A percentile compares a stretch with the other conserved stretches of the same genome.
Evolutionary conservation across 2,329 filamentous ascomycete genomes (phyloP).

Genomic region (Triangularia verruculosa): DNA sequence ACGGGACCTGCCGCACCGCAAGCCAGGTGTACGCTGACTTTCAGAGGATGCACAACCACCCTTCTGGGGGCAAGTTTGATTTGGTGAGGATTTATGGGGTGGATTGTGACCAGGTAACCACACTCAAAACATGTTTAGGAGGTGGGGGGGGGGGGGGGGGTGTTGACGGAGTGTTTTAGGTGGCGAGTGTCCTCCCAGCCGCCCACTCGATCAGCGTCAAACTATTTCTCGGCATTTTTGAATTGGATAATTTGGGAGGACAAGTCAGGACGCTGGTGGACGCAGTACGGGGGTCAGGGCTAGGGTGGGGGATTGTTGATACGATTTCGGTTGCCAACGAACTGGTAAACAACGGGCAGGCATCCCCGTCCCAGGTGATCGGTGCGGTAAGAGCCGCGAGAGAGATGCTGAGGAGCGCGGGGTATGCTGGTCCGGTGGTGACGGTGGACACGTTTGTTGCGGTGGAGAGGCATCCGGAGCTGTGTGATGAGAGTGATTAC

Average conservation of each 20-base stretch:
- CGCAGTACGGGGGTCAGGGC: constrained; percentile 43
- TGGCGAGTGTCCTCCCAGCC: constrained; percentile 58
- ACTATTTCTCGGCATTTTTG: constrained; percentile 72
- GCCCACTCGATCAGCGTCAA: constrained; percentile 64
- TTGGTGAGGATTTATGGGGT: constrained; percentile 75
- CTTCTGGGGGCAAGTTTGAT: constrained; percentile 47
- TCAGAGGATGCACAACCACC: constrained; percentile 36
- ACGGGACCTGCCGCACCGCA: constrained; percentile 64
- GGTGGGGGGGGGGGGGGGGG: too few species aligned
- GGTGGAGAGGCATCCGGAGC: constrained; percentile 60
- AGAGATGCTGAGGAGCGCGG: constrained; percentile 53
- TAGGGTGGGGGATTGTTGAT: constrained; percentile 67
- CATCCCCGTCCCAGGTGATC: constrained; percentile 53
- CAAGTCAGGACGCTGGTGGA: constrained; percentile 61
- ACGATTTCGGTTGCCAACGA: constrained; percentile 81
- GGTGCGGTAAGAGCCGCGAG: constrained; percentile 58
- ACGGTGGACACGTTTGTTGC: constrained; percentile 77
- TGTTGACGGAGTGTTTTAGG: too few species aligned
- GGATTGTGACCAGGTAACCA: constrained; percentile 70
- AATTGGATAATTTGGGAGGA: constrained; percentile 52
- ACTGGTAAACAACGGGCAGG: constrained; percentile 63
- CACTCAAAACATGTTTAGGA: too few species aligned
- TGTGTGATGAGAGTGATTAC: constrained; percentile 74
- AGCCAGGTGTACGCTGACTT: constrained; percentile 65
- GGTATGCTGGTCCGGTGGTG: constrained; percentile 71